Evolutionary conservation across 805 yeast genomes (phyloP).

Genomic region (Yamadazyma sp.): DNA sequence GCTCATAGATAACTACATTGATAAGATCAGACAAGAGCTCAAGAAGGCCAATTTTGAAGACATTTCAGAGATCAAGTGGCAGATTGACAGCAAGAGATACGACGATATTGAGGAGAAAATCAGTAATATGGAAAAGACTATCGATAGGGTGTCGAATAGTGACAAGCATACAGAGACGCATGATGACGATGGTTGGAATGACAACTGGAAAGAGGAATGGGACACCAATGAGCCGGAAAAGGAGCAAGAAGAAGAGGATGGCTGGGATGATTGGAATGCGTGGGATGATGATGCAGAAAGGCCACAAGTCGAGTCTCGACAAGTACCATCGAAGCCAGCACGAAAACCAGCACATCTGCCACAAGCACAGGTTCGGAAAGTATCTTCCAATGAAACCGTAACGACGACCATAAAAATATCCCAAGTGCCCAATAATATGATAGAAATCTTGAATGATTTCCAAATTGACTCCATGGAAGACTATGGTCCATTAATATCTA

Average conservation of each 20-base stretch:
- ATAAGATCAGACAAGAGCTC: conserved; percentile 25
- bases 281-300: conserved; percentile 24
- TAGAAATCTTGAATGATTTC: conserved; percentile 24
- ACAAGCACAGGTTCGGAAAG: too few species aligned
- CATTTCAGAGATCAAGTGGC: conserved; percentile 18
- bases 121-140: conserved; percentile 13
- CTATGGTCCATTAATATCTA: conserved; percentile 21
- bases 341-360: not conserved
- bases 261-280: conserved; percentile 24
- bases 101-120: conserved; percentile 13
- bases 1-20: conserved; percentile 33
- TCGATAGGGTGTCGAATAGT: conserved; percentile 6
- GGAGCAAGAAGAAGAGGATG: conserved; percentile 12
- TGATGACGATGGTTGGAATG: conserved; percentile 24
- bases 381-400: too few species aligned
- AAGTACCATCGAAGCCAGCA: not conserved
- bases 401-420: conserved; percentile 19
- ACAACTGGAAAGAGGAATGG: conserved; percentile 25
- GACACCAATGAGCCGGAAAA: conserved; percentile 4
- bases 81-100: conserved; percentile 12
- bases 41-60: conserved; percentile 14
- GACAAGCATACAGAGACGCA: conserved; percentile 3
- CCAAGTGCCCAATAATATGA: conserved; percentile 22
- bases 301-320: conserved; percentile 1
- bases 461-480: conserved; percentile 19